Evolutionary conservation across 2,329 filamentous ascomycete genomes (phyloP), one percentile per base, ranked within the genome.

Genomic region (Ciborinia camelliae): DNA sequence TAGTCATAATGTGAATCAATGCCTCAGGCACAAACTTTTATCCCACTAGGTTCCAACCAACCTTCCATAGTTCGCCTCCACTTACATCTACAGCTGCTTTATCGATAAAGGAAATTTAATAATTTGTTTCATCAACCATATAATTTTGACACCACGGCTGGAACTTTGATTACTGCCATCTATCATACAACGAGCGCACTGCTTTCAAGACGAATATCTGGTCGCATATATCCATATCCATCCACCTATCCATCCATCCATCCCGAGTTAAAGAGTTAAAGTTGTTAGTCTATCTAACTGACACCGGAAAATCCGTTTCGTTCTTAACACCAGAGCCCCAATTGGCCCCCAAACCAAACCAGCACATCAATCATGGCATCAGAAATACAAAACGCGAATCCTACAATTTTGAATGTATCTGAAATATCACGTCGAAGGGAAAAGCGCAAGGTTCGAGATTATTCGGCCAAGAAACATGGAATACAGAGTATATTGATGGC

Each of bases 341-440:
- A 50, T n/a, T 52, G 58, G 32, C 32, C 58, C 18, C 23, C 45
- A 61, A 52, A 39, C 30, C 58, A 50, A 14, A 30, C 23, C 58
- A 52, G n/a, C n/a, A n/a, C n/a, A n/a, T n/a, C n/a, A n/a, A n/a
- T 10, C 2, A 61, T 61, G 58, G 43, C 14, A 35, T 26, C 48
- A 18, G 53, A 39, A 28, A 77, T 78, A 54, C 85, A 89, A 71
- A 97, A 97, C 78, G 92, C 90, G 69, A 98, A 99, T 80, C 95
- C 95, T 63, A 96, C 91, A 69, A 93, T 99, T 75, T 81, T 98
- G 73, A 96, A 89, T 78, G 85, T 87, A 61, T 91, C 91, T 51
- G 91, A 98, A 78, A 86, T 99, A 59, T 93, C 95, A 52, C 95
- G 91, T 37, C 88, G 93, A 69, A 83, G 85, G 70, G 81, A 83